Conservation (phyloP, 2,329 filamentous ascomycete species). For the Aspergillus novoparasiticus region DNA sequence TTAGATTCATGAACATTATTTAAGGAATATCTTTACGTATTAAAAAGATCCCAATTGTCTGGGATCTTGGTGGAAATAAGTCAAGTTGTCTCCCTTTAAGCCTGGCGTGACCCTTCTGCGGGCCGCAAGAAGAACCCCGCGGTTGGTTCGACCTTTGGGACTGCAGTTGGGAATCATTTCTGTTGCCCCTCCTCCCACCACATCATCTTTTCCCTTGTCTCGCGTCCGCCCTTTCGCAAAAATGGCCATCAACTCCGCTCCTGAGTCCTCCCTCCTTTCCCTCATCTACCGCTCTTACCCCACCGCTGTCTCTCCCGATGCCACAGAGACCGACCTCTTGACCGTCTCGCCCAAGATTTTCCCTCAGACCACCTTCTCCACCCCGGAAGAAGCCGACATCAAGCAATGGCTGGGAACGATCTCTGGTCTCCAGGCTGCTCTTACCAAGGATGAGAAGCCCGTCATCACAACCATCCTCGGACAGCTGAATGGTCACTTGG, state of each 20-base stretch:
- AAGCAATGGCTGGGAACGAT: conserved; percentile 84
- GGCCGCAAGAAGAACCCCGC: conserved; percentile 23
- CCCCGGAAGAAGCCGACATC: conserved; percentile 82
- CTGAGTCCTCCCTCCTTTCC: conserved; percentile 46
- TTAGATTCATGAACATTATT: not conserved
- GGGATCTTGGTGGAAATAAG: conserved; percentile 17
- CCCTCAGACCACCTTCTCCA: conserved; percentile 69
- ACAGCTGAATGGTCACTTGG: conserved; percentile 82
- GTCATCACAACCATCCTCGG: conserved; percentile 68
- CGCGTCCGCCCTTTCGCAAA: conserved; percentile 25
- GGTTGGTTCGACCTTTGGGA: conserved; percentile 14
- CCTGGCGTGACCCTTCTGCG: conserved; percentile 20
- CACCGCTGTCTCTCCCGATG: conserved; percentile 39
- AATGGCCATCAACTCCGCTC: conserved; percentile 35
- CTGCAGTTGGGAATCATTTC: conserved; percentile 12
- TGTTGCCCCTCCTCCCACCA: conserved; percentile 32
- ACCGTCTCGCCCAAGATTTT: conserved; percentile 64
- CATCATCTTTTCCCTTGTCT: conserved; percentile 16
- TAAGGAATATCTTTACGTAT: not conserved
- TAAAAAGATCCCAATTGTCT: conserved; percentile 17
- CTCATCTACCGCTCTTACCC: conserved; percentile 50
- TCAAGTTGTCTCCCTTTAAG: conserved; percentile 23
- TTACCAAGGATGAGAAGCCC: conserved; percentile 53
- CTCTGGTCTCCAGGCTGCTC: conserved; percentile 64
- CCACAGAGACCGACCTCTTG: conserved; percentile 47